Percentiles rank a stretch among this genome's conserved stretches.
phyloP scores from a whole-genome alignment of 2,329 filamentous ascomycete genomes.

The Ceratocystis ficicola region DNA sequence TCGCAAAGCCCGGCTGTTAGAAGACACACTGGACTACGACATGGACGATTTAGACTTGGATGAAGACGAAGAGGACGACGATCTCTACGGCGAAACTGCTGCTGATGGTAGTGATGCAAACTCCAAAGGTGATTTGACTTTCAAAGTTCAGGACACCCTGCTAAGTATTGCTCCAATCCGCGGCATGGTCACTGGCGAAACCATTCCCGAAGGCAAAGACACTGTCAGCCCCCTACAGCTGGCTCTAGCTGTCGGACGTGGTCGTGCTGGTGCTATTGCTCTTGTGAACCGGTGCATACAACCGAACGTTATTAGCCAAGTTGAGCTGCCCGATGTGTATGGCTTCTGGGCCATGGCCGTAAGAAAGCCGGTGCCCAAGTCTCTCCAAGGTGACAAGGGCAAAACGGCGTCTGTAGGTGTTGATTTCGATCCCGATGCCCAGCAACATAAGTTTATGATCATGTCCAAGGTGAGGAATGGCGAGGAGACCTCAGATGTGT shows the following conservation, averaged over 20 bases:
- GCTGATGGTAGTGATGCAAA: slow-evolving; percentile 22
- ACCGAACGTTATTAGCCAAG: slow-evolving; percentile 55
- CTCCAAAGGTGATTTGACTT: slow-evolving; percentile 51
- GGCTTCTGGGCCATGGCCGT: slow-evolving; percentile 72
- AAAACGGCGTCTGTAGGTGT: slow-evolving; percentile 38
- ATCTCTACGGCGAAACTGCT: slow-evolving; percentile 39
- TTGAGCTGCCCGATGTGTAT: slow-evolving; percentile 59
- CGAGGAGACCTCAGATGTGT: slow-evolving; percentile 67
- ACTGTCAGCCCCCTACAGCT: slow-evolving; percentile 36
- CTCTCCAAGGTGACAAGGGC: slow-evolving; percentile 35
- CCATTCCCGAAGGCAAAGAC: slow-evolving; percentile 32
- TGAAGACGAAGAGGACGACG: slow-evolving; percentile 50
- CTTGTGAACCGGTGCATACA: slow-evolving; percentile 68
- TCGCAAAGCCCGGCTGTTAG: slow-evolving; percentile 48
- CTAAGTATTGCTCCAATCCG: slow-evolving; percentile 69
- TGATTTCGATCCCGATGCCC: slow-evolving; percentile 44
- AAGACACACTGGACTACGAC: slow-evolving; percentile 40
- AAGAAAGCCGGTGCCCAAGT: slow-evolving; percentile 53
- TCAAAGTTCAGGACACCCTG: slow-evolving; percentile 65
- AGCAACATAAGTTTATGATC: slow-evolving; percentile 71
- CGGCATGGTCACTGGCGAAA: slow-evolving; percentile 57
- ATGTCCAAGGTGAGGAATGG: slow-evolving; percentile 61
- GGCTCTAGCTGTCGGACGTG: slow-evolving; percentile 50
- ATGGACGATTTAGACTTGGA: slow-evolving; percentile 37
- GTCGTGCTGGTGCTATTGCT: slow-evolving; percentile 56